Conservation (phyloP, 2,329 filamentous ascomycete genomes). For the Chrysosporium keratinophilum region DNA sequence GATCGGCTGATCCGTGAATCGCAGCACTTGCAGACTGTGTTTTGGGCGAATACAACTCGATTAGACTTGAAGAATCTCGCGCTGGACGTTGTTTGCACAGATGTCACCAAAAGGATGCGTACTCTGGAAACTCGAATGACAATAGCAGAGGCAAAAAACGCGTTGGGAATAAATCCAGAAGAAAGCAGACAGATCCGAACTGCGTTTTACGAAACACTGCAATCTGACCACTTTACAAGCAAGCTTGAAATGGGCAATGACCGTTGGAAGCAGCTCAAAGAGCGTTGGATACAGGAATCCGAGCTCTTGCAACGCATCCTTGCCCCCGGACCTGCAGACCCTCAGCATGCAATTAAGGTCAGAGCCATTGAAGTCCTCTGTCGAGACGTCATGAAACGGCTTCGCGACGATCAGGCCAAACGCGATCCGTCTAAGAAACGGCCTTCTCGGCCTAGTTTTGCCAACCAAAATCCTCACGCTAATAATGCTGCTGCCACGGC, state of each 20-base stretch:
- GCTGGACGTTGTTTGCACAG: constrained; percentile 67
- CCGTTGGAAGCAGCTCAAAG: constrained; percentile 61
- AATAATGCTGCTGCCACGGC: background rate
- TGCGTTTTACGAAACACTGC: constrained; percentile 56
- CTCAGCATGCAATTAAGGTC: constrained; percentile 45
- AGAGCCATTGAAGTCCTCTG: constrained; percentile 62
- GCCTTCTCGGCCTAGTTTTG: background rate
- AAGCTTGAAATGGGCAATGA: constrained; percentile 62
- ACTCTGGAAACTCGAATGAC: constrained; percentile 56
- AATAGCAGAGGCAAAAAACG: constrained; percentile 63
- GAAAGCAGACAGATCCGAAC: constrained; percentile 56
- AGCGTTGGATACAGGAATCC: constrained; percentile 53
- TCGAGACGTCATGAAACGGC: constrained; percentile 66
- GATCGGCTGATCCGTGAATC: constrained; percentile 55
- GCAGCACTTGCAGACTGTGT: constrained; percentile 51
- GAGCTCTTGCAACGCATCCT: constrained; percentile 48
- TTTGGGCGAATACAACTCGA: constrained; percentile 50
- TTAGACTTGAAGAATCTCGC: constrained; percentile 56
- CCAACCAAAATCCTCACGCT: constrained; percentile 20
- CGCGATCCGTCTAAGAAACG: constrained; percentile 37
- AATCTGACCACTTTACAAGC: constrained; percentile 56
- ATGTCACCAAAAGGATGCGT: constrained; percentile 72
- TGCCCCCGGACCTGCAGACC: constrained; percentile 42
- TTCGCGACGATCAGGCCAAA: constrained; percentile 56
- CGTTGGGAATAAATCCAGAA: constrained; percentile 57